Conservation (phyloP, 345 rosid genomes). For the Anacardium occidentale region DNA sequence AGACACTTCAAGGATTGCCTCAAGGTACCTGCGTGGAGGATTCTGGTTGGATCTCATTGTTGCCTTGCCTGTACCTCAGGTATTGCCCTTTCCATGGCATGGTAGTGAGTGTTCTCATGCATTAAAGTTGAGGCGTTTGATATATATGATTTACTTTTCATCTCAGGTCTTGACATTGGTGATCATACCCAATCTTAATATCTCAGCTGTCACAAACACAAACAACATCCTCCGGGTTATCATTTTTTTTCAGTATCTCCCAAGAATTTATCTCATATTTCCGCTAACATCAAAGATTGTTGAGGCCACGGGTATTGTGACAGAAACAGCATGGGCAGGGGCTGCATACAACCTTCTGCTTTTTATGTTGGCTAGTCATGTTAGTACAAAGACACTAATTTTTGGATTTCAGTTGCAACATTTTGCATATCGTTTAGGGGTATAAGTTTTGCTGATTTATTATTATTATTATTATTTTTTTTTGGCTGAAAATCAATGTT, state of each 20-base stretch:
- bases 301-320: slow-evolving; percentile 29
- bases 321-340: slow-evolving; percentile 40
- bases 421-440: too few relatives aligned
- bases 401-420: neutral
- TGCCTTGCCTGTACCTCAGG: slow-evolving; percentile 23
- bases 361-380: slow-evolving; percentile 40
- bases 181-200: slow-evolving; percentile 23
- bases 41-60: slow-evolving; percentile 19
- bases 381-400: too few relatives aligned
- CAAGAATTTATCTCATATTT: slow-evolving; percentile 27
- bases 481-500: too few relatives aligned
- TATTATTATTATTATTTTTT: too few relatives aligned
- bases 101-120: neutral
- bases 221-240: slow-evolving; percentile 21
- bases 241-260: slow-evolving; percentile 32
- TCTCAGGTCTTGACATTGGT: slow-evolving; percentile 31
- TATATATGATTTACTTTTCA: neutral
- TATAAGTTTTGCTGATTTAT: too few relatives aligned
- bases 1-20: slow-evolving; percentile 16
- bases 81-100: neutral
- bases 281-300: slow-evolving; percentile 30
- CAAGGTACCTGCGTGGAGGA: slow-evolving; percentile 9
- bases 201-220: slow-evolving; percentile 15
- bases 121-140: neutral
- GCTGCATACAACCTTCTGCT: slow-evolving; percentile 40